These are phyloP conservation scores for Punica granatum DNA, from an alignment of 345 rosid species.

Conservation along the genomic window DNA sequence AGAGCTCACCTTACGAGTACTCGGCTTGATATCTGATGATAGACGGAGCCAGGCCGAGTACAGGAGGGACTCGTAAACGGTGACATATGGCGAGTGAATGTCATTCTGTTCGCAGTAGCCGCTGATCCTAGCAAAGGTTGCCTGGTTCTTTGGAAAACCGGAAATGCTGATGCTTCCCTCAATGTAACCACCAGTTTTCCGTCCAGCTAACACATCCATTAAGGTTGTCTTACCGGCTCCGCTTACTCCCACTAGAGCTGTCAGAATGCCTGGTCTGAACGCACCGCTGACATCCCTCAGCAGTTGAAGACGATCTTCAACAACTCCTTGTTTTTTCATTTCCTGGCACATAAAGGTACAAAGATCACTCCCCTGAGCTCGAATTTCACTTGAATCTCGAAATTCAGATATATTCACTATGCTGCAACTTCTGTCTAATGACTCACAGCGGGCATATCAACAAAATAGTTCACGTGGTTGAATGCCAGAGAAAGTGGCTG, in stretches of 20 bases:
- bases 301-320: conserved; percentile 65
- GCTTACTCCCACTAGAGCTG: conserved; percentile 87
- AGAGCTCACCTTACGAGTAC: conserved; percentile 54
- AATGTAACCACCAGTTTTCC: conserved; percentile 73
- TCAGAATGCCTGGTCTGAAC: conserved; percentile 74
- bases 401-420: not conserved
- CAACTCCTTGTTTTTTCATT: conserved; percentile 70
- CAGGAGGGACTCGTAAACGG: conserved; percentile 73
- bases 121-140: conserved; percentile 78
- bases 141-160: conserved; percentile 82
- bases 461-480: conserved; percentile 68
- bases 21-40: conserved; percentile 41
- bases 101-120: conserved; percentile 93
- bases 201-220: conserved; percentile 90
- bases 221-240: conserved; percentile 97
- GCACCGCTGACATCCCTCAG: conserved; percentile 69
- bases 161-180: conserved; percentile 71
- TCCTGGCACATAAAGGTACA: conserved; percentile 35
- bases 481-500: conserved; percentile 79
- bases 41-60: conserved; percentile 97
- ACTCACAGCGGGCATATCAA: conserved; percentile 88
- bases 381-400: not conserved
- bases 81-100: conserved; percentile 89
- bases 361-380: not conserved
- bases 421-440: not conserved